These are phyloP conservation scores for Solanum pinnatisectum DNA, from an alignment of 257 asterid species.

Conservation along the genomic window DNA sequence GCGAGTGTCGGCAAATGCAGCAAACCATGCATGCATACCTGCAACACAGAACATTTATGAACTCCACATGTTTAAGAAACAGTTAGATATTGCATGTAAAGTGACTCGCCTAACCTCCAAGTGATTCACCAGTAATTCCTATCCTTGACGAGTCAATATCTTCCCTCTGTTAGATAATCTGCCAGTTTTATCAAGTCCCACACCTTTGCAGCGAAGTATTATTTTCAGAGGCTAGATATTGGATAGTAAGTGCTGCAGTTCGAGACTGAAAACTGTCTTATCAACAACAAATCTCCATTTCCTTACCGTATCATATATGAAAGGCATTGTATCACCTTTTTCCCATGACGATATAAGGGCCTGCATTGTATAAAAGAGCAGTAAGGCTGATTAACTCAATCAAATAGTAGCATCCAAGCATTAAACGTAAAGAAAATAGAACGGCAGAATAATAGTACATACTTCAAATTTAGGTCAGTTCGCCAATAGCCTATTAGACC, in stretches of 20 bases:
- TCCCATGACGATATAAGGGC: slow-evolving; percentile 84
- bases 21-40: slow-evolving; percentile 99
- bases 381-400: not conserved
- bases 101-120: slow-evolving; percentile 62
- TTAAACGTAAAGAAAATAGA: not conserved
- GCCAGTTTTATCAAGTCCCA: slow-evolving; percentile 75
- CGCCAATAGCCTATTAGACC: not conserved
- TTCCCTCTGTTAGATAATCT: slow-evolving; percentile 18
- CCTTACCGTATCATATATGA: slow-evolving; percentile 75
- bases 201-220: slow-evolving; percentile 21
- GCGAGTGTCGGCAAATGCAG: slow-evolving; percentile 70
- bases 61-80: not conserved
- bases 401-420: not conserved
- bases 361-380: slow-evolving; percentile 27
- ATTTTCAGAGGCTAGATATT: not conserved
- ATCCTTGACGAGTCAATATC: slow-evolving; percentile 68
- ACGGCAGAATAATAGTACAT: not conserved
- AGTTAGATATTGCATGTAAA: not conserved
- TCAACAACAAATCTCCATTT: not conserved
- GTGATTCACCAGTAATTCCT: slow-evolving; percentile 93
- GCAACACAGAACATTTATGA: slow-evolving; percentile 6
- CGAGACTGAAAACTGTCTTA: not conserved
- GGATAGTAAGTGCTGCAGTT: not conserved
- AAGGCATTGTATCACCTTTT: slow-evolving; percentile 85
- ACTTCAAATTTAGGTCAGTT: not conserved